Base-by-base conservation (phyloP, 306 rosid species). In the Sesbania bispinosa region DNA sequence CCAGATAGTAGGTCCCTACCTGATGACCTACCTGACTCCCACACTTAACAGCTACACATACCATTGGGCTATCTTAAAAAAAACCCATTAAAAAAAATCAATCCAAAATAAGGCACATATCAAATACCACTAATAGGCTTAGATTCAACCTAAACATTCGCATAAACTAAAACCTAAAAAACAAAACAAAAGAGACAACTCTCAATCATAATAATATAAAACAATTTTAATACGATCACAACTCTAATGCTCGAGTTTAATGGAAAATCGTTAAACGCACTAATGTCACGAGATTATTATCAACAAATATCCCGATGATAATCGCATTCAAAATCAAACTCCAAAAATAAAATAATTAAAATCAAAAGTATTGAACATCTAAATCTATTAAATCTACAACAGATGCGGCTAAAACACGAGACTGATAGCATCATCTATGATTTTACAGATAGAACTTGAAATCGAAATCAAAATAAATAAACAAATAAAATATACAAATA, bases 231-330 rank as follows among this genome's bases (percentile, higher is more conserved):
- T 11, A 8, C 51, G 2, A 54, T 33, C 16, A 63, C 45, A 63
- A 15, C 13, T 16, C 36, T 58, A 59, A 35, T 35, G n/a, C 5
- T 8, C 9, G 14, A 46, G 32, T 3, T 5, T 13, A 10, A 52
- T 8, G 6, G 7, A 61, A 60, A 33, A 19, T 19, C 39, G 14
- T 10, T 19, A 60, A 50, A 19, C 48, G 61, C 9, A 32, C 13
- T 15, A 11, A 27, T 1, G 18, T 0, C 26, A 77, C 20, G 18
- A 67, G 23, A 58, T 46, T 16, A 57, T 2, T 1, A 3, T 42
- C 26, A 10, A 59, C 2, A 19, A 53, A 62, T 1, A 29, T 14
- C 52, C 73, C 53, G 73, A 78, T 78, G 67, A 61, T 10, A 62
- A 71, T 62, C 35, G 10, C 8, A 62, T 21, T n/a, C 4, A 39